Conservation (phyloP, 805 yeast species). For the Sugiyamaella lignohabitans region DNA sequence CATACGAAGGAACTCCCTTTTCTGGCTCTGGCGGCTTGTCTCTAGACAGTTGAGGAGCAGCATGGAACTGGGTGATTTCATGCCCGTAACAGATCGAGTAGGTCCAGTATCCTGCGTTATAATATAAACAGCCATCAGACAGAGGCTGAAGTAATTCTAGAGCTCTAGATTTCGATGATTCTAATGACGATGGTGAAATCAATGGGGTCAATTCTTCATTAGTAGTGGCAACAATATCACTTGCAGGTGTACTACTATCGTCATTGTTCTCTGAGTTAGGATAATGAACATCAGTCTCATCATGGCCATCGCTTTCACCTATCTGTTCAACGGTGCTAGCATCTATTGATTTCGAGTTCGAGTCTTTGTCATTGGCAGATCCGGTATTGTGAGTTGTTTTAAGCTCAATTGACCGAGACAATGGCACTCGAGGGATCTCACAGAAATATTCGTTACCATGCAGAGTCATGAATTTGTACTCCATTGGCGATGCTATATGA, state of each 20-base stretch:
- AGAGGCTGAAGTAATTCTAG: conserved; percentile 16
- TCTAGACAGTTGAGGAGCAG: conserved; percentile 9
- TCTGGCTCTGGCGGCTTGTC: conserved; percentile 18
- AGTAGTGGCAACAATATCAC: not conserved
- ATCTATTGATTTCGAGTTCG: too few relatives aligned
- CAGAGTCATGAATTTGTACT: conserved; percentile 15
- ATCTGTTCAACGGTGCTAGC: not conserved
- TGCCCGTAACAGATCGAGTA: conserved; percentile 46
- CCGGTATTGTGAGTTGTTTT: too few relatives aligned
- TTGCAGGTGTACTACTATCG: not conserved
- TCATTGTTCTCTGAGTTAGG: not conserved
- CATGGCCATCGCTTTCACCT: not conserved
- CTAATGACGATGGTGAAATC: conserved; percentile 3
- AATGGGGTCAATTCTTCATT: too few relatives aligned
- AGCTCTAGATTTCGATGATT: conserved; percentile 7
- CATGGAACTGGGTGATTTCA: conserved; percentile 45
- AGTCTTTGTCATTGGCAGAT: too few relatives aligned
- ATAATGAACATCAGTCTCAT: not conserved
- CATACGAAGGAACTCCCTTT: conserved; percentile 25
- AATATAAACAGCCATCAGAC: conserved; percentile 24
- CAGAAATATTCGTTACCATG: conserved; percentile 19
- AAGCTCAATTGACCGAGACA: too few relatives aligned
- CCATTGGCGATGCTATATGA: conserved; percentile 2
- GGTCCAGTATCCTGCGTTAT: conserved; percentile 45
- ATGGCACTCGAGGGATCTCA: conserved; percentile 17